Conservation (phyloP, 768 basidiomycete genomes). For the Gautieria morchelliformis region DNA sequence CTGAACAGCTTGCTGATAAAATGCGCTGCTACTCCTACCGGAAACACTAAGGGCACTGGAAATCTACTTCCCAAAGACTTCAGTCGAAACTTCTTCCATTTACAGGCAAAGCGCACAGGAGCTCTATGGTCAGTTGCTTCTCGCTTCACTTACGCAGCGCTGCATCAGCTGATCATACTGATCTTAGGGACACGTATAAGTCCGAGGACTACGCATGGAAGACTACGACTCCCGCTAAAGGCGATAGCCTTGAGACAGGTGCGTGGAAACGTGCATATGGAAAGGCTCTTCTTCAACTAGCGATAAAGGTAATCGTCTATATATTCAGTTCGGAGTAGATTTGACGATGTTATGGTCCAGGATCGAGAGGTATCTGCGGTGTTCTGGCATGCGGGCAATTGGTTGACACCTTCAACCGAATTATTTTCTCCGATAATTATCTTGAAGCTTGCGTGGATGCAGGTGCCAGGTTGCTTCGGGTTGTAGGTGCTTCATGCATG, state of each 20-base stretch:
- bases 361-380: neutral
- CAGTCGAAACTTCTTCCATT: too few species aligned
- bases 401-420: neutral
- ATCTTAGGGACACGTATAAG: neutral
- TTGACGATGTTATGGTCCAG: neutral
- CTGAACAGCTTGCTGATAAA: too few species aligned
- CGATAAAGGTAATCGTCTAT: neutral
- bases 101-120: too few species aligned
- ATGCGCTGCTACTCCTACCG: too few species aligned
- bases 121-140: too few species aligned
- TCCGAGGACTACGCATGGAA: neutral
- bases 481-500: too few species aligned
- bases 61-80: too few species aligned
- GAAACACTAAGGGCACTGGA: too few species aligned
- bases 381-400: neutral
- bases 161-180: neutral
- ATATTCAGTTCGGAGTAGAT: neutral
- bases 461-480: neutral
- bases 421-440: neutral
- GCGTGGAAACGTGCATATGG: neutral
- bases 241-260: neutral
- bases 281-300: neutral
- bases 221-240: neutral
- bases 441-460: conserved; percentile 1
- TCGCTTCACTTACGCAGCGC: too few species aligned